phyloP scores from a whole-genome alignment of 2,329 filamentous ascomycete species.

The Aspergillus puulaauensis region DNA sequence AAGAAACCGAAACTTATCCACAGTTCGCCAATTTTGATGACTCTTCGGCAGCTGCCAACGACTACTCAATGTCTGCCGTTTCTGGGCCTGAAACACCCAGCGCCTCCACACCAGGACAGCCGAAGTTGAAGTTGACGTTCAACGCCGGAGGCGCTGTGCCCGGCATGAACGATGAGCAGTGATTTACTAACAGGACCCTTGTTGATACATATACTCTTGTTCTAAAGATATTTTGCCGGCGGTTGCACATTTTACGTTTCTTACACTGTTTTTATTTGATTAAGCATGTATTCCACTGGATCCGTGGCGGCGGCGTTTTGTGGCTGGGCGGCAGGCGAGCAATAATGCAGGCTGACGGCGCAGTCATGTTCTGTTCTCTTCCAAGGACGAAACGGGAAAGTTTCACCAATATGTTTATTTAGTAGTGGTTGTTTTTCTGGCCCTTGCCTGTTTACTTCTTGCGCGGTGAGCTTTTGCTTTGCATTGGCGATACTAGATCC shows the following conservation, averaged over 20 bases:
- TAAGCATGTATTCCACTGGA: constrained; percentile 18
- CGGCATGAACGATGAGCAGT: constrained; percentile 22
- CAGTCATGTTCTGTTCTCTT: constrained; percentile 18
- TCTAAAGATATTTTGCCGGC: constrained; percentile 10
- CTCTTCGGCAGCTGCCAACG: constrained; percentile 49
- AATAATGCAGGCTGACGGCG: constrained; percentile 25
- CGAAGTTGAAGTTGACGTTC: constrained; percentile 68
- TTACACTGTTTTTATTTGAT: constrained; percentile 12
- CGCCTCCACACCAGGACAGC: constrained; percentile 57
- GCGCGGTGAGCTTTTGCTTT: not conserved
- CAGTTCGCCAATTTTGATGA: constrained; percentile 59
- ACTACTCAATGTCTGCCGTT: constrained; percentile 49
- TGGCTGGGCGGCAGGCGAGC: constrained; percentile 22
- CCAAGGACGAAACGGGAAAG: constrained; percentile 17
- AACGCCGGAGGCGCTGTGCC: constrained; percentile 40
- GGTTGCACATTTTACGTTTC: constrained; percentile 13
- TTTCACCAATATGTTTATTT: constrained; percentile 8
- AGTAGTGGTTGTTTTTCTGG: constrained; percentile 5
- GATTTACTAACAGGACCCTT: constrained; percentile 13
- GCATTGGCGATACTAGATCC: constrained; percentile 2
- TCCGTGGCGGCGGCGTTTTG: constrained; percentile 22
- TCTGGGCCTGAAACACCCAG: constrained; percentile 59
- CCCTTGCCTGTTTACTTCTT: constrained; percentile 2
- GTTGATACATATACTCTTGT: constrained; percentile 15
- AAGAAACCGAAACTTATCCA: constrained; percentile 55